Evolutionary conservation across 164 flowering plant genomes (phyloP).

Genomic region (Magnolia sinica): DNA sequence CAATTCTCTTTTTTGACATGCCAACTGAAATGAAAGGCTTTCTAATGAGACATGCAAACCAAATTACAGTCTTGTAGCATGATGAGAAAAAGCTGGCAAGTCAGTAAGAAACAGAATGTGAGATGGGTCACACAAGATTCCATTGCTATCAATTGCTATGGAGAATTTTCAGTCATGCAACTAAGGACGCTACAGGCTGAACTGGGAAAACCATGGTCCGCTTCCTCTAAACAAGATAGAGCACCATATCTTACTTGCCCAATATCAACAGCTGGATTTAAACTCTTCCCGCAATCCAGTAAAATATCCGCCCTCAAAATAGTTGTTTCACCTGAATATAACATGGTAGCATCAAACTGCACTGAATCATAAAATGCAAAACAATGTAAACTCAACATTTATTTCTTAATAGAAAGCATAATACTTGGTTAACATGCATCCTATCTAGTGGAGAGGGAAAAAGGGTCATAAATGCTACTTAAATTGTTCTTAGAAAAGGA

Average conservation of each 20-base stretch:
- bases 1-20: no score
- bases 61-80: no score
- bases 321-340: slow-evolving; percentile 11
- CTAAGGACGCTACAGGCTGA: background rate
- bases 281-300: slow-evolving; percentile 11
- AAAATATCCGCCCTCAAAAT: slow-evolving; percentile 11
- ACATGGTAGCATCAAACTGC: background rate
- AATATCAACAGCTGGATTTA: slow-evolving; percentile 12
- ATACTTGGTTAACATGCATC: background rate
- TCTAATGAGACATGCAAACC: no score
- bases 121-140: background rate
- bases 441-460: background rate
- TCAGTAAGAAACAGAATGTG: no score
- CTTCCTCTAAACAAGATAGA: background rate
- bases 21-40: no score
- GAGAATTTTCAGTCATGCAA: background rate
- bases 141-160: background rate
- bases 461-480: no score
- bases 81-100: no score
- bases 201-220: background rate
- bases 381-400: background rate
- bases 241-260: slow-evolving; percentile 7
- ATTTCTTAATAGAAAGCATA: background rate
- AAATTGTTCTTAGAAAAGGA: no score
- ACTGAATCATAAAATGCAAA: background rate